A percentile compares a stretch with the other conserved stretches of the same genome.
Evolutionary conservation across 352 stramenopile genomes (phyloP).

Genomic region (Globisporangium middletonii): DNA sequence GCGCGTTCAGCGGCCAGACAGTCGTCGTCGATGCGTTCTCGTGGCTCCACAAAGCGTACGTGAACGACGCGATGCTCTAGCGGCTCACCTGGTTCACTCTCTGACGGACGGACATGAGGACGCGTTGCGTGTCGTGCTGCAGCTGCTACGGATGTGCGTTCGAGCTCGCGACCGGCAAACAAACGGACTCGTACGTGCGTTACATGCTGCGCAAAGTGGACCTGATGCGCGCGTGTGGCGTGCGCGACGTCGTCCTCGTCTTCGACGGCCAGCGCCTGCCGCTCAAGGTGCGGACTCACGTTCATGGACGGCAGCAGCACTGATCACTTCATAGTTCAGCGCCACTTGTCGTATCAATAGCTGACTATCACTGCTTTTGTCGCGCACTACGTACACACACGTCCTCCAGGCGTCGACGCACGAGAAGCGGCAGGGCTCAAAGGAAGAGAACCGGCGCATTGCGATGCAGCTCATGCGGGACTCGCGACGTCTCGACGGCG

Average conservation of each 20-base stretch:
- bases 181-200: constrained; percentile 57
- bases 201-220: constrained; percentile 78
- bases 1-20: constrained; percentile 41
- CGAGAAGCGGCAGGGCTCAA: constrained; percentile 47
- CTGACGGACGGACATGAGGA: not conserved
- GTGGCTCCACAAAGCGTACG: constrained; percentile 79
- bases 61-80: not conserved
- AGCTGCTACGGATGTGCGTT: constrained; percentile 79
- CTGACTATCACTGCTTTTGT: too few species aligned
- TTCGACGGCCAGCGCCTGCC: constrained; percentile 73
- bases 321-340: too few species aligned
- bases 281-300: constrained; percentile 49
- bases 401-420: constrained; percentile 47
- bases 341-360: too few species aligned
- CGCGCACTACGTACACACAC: too few species aligned
- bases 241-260: constrained; percentile 56
- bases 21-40: constrained; percentile 70
- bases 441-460: constrained; percentile 49
- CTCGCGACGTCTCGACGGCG: constrained; percentile 36
- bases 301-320: too few species aligned
- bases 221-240: constrained; percentile 42
- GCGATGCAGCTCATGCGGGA: constrained; percentile 47
- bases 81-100: not conserved
- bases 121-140: not conserved
- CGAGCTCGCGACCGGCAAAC: constrained; percentile 55